Evolutionary conservation across 106 monocot genomes (phyloP).

Genomic region (Apostasia ramifera): DNA sequence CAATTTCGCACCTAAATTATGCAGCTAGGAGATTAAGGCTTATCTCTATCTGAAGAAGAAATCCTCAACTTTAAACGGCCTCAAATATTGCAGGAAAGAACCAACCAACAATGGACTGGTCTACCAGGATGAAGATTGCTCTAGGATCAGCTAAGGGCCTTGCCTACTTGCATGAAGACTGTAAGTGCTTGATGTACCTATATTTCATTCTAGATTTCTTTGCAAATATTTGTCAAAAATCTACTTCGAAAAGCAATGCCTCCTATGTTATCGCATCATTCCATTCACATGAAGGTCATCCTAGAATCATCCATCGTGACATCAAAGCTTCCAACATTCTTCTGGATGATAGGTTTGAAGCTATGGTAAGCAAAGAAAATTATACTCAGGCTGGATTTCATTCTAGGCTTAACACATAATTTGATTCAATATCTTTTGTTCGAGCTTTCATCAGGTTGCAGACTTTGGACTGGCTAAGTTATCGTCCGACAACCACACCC

Average conservation of each 20-base stretch:
- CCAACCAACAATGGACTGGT: slow-evolving; percentile 47
- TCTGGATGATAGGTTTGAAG: slow-evolving; percentile 70
- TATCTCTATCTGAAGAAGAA: too few relatives aligned
- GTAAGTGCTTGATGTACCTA: slow-evolving; percentile 18
- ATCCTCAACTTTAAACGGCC: neutral
- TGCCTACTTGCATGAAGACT: slow-evolving; percentile 83
- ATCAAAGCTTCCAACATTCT: slow-evolving; percentile 66
- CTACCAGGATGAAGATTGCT: slow-evolving; percentile 65
- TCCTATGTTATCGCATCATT: neutral
- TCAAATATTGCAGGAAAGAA: slow-evolving; percentile 27
- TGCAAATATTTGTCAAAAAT: neutral
- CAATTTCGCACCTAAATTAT: too few relatives aligned
- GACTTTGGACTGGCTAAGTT: slow-evolving; percentile 71
- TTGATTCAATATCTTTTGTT: neutral
- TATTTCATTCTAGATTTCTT: neutral
- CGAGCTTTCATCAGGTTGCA: slow-evolving; percentile 22
- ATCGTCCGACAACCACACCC: slow-evolving; percentile 47
- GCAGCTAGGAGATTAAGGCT: too few relatives aligned
- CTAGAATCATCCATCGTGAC: slow-evolving; percentile 66
- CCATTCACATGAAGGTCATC: slow-evolving; percentile 38
- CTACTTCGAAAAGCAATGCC: slow-evolving; percentile 1
- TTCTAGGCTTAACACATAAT: neutral
- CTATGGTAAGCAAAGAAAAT: slow-evolving; percentile 42
- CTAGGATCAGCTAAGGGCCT: slow-evolving; percentile 73
- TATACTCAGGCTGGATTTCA: neutral